These are phyloP conservation scores for Plantago rigida DNA, from an alignment of 305 asterid species.

Conservation along the genomic window DNA sequence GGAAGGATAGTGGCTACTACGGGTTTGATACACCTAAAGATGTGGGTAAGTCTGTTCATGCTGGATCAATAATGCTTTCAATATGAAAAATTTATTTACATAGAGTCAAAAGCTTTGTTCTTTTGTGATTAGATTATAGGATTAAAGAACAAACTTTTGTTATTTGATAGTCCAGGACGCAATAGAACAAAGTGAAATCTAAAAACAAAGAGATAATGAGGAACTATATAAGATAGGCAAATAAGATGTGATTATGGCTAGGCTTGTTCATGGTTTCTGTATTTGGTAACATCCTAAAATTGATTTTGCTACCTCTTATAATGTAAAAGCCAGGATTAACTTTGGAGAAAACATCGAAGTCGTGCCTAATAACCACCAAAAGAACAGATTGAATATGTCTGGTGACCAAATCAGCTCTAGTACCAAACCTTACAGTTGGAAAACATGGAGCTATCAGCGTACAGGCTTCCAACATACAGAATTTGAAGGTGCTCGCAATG, in stretches of 20 bases:
- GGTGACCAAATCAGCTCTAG: constrained; percentile 32
- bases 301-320: constrained; percentile 27
- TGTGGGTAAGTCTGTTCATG: constrained; percentile 32
- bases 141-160: too few species aligned
- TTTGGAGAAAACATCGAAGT: constrained; percentile 34
- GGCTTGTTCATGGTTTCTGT: constrained; percentile 15
- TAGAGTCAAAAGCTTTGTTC: not conserved
- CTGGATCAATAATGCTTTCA: constrained; percentile 7
- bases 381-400: constrained; percentile 27
- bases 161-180: too few species aligned
- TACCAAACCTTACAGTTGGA: constrained; percentile 56
- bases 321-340: constrained; percentile 45
- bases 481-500: constrained; percentile 51
- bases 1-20: constrained; percentile 28
- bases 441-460: constrained; percentile 52
- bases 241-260: not conserved
- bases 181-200: too few species aligned
- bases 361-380: constrained; percentile 25
- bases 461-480: constrained; percentile 42
- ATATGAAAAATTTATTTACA: not conserved
- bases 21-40: constrained; percentile 28
- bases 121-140: too few species aligned
- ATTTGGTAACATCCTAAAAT: constrained; percentile 26
- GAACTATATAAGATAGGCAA: constrained; percentile 4
- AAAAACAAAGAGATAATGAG: not conserved